Base-by-base conservation (phyloP, 176 grass and related monocot genomes). In the Lolium rigidum region DNA sequence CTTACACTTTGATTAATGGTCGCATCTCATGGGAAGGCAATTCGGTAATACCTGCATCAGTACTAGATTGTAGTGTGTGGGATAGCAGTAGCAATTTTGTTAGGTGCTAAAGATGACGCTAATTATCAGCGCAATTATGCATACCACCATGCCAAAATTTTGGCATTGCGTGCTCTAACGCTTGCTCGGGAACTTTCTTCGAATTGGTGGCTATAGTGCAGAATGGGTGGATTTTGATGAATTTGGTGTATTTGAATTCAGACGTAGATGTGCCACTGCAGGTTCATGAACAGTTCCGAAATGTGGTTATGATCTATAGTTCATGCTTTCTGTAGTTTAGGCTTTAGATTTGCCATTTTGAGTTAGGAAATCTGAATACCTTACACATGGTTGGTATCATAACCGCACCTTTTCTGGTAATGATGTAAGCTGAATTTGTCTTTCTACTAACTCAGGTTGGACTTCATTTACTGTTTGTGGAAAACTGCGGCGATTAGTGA, bases 401-500 rank as follows among this genome's bases (percentile, higher is more conserved):
- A 86, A 13, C 13, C 47, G 2, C n/a, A 70, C 9, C 17, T 63
- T 25, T 67, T 80, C 4, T 26, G 7, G 18, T 11, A 50, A 74
- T 5, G 47, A 16, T 17, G 14, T 25, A 10, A 6, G 67, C 79
- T 76, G 59, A 89, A 66, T 11, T 25, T 68, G 1, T 76, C 6
- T 87, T 62, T 88, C 85, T 63, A 16, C 18, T 68, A 83, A 83
- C 51, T 66, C 83, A 95, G 96, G 96, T 72, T 98, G 96, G 96
- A 98, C 96, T 74, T 98, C 96, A 15, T 98, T 98, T 92, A 95
- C 93, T 89, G 96, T 98, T 52, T 98, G 96, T 88, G 96, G 96
- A 35, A 98, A 98, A 88, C 77, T 98, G 76, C 81, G 96, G 38
- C 88, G 96, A 14, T 87, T 98, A 60, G 93, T 98, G 12, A 98